Evolutionary conservation across 768 basidiomycete genomes (phyloP).

Genomic region (Neoboletus subvelutipes): DNA sequence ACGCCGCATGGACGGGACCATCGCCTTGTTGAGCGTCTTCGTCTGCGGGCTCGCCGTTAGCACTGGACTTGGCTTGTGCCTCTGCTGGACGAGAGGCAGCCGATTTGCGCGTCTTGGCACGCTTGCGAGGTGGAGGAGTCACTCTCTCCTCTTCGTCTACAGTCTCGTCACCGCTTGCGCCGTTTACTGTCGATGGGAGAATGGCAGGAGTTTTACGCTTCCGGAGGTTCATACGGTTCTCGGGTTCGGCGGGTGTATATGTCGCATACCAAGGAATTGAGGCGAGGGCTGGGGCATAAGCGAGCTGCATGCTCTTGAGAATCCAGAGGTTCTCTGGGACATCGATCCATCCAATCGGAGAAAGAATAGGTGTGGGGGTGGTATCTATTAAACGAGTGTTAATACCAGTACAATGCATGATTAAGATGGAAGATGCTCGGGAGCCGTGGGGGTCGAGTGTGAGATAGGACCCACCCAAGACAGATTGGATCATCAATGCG

Average conservation of each 20-base stretch:
- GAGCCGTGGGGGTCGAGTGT: not conserved
- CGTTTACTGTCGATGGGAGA: conserved; percentile 15
- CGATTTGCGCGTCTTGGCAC: conserved; percentile 29
- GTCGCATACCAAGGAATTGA: conserved; percentile 30
- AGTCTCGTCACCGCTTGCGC: conserved; percentile 38
- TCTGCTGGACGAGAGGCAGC: conserved; percentile 9
- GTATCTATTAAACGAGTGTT: conserved; percentile 22
- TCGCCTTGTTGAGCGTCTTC: conserved; percentile 9
- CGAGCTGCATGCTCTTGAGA: conserved; percentile 31
- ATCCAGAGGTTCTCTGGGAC: conserved; percentile 35
- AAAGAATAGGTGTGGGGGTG: conserved; percentile 32
- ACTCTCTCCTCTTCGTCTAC: conserved; percentile 31
- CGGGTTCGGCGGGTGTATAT: conserved; percentile 31
- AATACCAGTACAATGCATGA: conserved; percentile 1
- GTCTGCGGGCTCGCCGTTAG: conserved; percentile 2
- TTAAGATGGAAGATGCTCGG: not conserved
- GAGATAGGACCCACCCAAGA: conserved; percentile 46
- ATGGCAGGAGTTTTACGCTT: conserved; percentile 32
- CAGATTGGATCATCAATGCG: conserved; percentile 51
- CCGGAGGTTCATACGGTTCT: conserved; percentile 34
- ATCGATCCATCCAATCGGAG: conserved; percentile 37
- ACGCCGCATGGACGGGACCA: not conserved
- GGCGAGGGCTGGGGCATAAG: conserved; percentile 27
- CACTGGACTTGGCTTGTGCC: conserved; percentile 3
- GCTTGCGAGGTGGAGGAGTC: conserved; percentile 32